A percentile compares a stretch with the other conserved stretches of the same genome.
Evolutionary conservation across 345 rosid species (phyloP).

Genomic region (Boechera retrofracta): DNA sequence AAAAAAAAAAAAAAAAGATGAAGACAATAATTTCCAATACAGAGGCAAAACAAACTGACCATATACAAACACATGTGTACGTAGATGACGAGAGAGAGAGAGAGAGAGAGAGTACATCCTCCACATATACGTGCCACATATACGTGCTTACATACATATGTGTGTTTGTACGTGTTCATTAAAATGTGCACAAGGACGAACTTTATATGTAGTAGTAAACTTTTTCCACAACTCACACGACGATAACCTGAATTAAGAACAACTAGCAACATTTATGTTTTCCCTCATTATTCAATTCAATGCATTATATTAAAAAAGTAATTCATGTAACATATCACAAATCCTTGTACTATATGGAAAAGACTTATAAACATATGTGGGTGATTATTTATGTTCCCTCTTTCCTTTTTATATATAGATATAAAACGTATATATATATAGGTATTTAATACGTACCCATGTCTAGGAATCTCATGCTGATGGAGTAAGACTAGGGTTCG

Average conservation of each 20-base stretch:
- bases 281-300: constrained; percentile 26
- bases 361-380: constrained; percentile 32
- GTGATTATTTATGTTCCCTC: constrained; percentile 37
- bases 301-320: constrained; percentile 10
- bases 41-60: constrained; percentile 46
- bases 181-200: constrained; percentile 22
- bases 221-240: constrained; percentile 24
- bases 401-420: constrained; percentile 32
- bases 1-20: constrained; percentile 34
- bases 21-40: constrained; percentile 40
- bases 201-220: background rate
- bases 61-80: constrained; percentile 43
- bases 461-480: constrained; percentile 62
- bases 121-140: constrained; percentile 37
- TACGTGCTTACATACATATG: constrained; percentile 24
- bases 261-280: constrained; percentile 62
- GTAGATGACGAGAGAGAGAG: constrained; percentile 35
- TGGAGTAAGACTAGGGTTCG: constrained; percentile 63
- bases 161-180: constrained; percentile 33
- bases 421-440: constrained; percentile 44
- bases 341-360: constrained; percentile 31
- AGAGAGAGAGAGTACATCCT: background rate
- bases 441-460: constrained; percentile 41
- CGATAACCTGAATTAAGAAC: constrained; percentile 47
- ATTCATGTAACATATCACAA: constrained; percentile 16